Percentiles rank a stretch among this genome's conserved stretches.
These are phyloP conservation scores for Globisporangium okanoganense DNA, from an alignment of 352 stramenopile species.

Conservation along the genomic window DNA sequence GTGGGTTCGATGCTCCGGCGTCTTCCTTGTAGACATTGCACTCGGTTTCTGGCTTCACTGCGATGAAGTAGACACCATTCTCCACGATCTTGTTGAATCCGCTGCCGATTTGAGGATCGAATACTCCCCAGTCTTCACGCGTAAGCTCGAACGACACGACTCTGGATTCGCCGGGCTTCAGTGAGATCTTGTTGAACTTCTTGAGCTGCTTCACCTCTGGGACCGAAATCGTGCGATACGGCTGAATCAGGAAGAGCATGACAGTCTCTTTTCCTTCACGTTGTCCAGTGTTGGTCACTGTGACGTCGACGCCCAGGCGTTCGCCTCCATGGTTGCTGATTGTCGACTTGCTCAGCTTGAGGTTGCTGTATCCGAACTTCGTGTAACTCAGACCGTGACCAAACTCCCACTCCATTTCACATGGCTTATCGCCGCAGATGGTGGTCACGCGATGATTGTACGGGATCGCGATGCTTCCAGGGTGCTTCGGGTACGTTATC, in stretches of 20 bases:
- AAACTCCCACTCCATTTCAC: constrained; percentile 67
- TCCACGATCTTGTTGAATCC: constrained; percentile 65
- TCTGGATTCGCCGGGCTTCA: constrained; percentile 36
- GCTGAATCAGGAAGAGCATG: constrained; percentile 75
- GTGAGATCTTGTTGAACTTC: constrained; percentile 70
- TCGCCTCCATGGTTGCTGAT: constrained; percentile 17
- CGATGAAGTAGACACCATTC: constrained; percentile 60
- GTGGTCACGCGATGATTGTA: constrained; percentile 73
- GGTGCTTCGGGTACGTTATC: constrained; percentile 78
- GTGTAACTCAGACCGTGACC: constrained; percentile 70
- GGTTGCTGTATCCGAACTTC: constrained; percentile 45
- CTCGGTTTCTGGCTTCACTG: constrained; percentile 64
- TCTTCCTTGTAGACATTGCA: constrained; percentile 61
- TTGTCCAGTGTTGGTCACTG: constrained; percentile 65
- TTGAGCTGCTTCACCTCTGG: constrained; percentile 81
- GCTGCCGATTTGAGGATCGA: constrained; percentile 52
- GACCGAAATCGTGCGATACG: constrained; percentile 51
- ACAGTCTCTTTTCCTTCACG: constrained; percentile 63
- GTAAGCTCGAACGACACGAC: constrained; percentile 44
- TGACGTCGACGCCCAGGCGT: constrained; percentile 33
- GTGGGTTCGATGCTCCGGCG: constrained; percentile 20
- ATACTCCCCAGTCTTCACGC: constrained; percentile 56
- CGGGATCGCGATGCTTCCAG: constrained; percentile 57
- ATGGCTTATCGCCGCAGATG: constrained; percentile 42
- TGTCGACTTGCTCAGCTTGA: constrained; percentile 34